Base-by-base conservation (phyloP, 345 rosid genomes). In the Hevea brasiliensis region DNA sequence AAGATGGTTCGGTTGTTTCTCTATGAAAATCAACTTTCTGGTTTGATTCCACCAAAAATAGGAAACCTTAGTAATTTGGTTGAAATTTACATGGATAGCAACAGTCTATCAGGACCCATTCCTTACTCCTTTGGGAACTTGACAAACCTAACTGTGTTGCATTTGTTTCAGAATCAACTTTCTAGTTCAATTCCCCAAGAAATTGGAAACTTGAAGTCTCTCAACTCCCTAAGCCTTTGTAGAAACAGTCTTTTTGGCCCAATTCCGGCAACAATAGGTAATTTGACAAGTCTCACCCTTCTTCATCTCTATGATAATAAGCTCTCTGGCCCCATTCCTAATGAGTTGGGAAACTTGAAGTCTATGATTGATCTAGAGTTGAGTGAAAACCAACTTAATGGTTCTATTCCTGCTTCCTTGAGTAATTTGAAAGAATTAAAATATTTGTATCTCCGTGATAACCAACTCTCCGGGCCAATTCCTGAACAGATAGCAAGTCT, bases 391-490 rank as follows among this genome's bases (percentile, higher is more conserved):
- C 17, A 8, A 20, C 67, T 73, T 29, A 53, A 50, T 7, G 81
- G 78, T 47, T 24, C 67, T 14, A 64, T 79, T 4, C 78, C 78
- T 45, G 21, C 53, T 47, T 78, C 77, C 45, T 32, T 73, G 3
- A 74, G 68, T 2, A 57, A 78, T 45, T 23, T 51, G n/a, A 70
- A 54, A 41, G 13, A 15, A 5, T 27, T 82, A 47, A 4, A 68
- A 45, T 4, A 0, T 9, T 35, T 77, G 9, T 18, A 0, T 20
- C 67, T 71, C 17, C 9, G 40, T 0, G 59, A 27, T 0, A 84
- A 81, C 71, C n/a, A 54, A 17, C 68, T 81, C 41, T 74, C 81
- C 0, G 81, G 84, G 8, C 11, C 74, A 26, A 59, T 84, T 64
- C 85, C 81, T 23, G 17, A 47, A 11, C 72, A 69, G 32, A 63